phyloP scores from a whole-genome alignment of 73 alveolate genomes.

The Tetrahymena thermophila region DNA sequence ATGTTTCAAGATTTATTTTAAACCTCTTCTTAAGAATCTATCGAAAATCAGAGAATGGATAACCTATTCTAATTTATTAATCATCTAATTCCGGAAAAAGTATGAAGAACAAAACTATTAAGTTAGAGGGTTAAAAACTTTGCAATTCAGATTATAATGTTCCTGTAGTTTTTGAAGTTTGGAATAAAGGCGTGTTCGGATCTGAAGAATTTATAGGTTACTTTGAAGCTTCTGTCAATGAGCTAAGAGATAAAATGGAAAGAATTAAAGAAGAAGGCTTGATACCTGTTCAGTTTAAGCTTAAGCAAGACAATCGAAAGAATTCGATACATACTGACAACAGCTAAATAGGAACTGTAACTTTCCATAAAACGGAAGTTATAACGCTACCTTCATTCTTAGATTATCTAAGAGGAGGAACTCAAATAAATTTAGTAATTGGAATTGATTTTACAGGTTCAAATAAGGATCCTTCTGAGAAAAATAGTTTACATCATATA shows the following conservation, averaged over 20 bases:
- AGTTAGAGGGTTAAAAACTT: constrained; percentile 44
- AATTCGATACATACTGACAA: not conserved
- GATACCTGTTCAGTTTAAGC: not conserved
- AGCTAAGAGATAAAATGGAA: constrained; percentile 3
- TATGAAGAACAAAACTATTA: constrained; percentile 47
- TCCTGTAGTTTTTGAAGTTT: constrained; percentile 52
- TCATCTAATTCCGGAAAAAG: constrained; percentile 21
- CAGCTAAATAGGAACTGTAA: not conserved
- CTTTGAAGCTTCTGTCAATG: constrained; percentile 35
- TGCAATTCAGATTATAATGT: constrained; percentile 69
- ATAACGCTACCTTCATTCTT: constrained; percentile 46
- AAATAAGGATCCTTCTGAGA: constrained; percentile 47
- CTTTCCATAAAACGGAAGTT: constrained; percentile 22
- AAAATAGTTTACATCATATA: constrained; percentile 57
- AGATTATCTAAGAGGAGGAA: constrained; percentile 73
- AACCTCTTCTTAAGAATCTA: constrained; percentile 17
- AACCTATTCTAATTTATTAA: constrained; percentile 27
- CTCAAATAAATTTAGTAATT: constrained; percentile 65
- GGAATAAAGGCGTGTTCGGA: constrained; percentile 52
- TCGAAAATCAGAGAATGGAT: constrained; percentile 13
- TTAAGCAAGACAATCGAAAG: not conserved
- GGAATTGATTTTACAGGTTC: constrained; percentile 81
- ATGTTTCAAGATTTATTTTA: constrained; percentile 9
- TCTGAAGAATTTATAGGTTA: constrained; percentile 46
- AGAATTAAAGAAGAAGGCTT: not conserved